These are phyloP conservation scores for Phlebiopsis flavidoalba DNA, from an alignment of 768 basidiomycete genomes.

Conservation along the genomic window DNA sequence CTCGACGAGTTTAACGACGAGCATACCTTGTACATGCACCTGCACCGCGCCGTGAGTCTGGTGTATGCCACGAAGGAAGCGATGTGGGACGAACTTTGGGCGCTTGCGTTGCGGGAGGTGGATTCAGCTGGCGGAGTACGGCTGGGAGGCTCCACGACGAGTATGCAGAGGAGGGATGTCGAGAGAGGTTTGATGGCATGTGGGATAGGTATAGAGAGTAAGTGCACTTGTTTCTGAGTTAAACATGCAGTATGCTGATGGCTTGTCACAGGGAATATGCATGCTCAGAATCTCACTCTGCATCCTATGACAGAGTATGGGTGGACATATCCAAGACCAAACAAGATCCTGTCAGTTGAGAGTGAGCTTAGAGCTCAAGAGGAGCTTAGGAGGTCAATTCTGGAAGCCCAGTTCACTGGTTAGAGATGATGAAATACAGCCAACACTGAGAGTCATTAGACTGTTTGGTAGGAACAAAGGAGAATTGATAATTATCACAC, in stretches of 20 bases:
- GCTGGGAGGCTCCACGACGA: slow-evolving; percentile 23
- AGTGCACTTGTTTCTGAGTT: not conserved
- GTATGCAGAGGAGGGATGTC: slow-evolving; percentile 13
- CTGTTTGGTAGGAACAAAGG: slow-evolving; percentile 21
- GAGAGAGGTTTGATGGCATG: slow-evolving; percentile 19
- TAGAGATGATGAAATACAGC: slow-evolving; percentile 18
- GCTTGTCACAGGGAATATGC: slow-evolving; percentile 20
- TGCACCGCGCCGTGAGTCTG: slow-evolving; percentile 19
- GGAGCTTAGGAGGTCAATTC: slow-evolving; percentile 21
- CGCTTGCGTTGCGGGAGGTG: slow-evolving; percentile 8
- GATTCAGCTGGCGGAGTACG: slow-evolving; percentile 12
- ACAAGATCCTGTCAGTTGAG: slow-evolving; percentile 20
- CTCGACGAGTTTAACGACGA: slow-evolving; percentile 14
- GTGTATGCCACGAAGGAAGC: slow-evolving; percentile 23
- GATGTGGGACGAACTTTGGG: slow-evolving; percentile 25
- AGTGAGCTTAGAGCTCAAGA: slow-evolving; percentile 21
- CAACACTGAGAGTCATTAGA: slow-evolving; percentile 16
- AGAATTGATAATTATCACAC: not conserved
- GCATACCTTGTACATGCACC: slow-evolving; percentile 21
- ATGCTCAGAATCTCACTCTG: slow-evolving; percentile 21
- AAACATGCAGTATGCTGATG: slow-evolving; percentile 1
- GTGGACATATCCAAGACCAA: slow-evolving; percentile 22
- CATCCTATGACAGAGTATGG: slow-evolving; percentile 21
- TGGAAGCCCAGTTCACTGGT: slow-evolving; percentile 18
- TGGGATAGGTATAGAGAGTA: slow-evolving; percentile 21